Conservation (phyloP, 768 basidiomycete species). For the Macrolepiota dolichaula region DNA sequence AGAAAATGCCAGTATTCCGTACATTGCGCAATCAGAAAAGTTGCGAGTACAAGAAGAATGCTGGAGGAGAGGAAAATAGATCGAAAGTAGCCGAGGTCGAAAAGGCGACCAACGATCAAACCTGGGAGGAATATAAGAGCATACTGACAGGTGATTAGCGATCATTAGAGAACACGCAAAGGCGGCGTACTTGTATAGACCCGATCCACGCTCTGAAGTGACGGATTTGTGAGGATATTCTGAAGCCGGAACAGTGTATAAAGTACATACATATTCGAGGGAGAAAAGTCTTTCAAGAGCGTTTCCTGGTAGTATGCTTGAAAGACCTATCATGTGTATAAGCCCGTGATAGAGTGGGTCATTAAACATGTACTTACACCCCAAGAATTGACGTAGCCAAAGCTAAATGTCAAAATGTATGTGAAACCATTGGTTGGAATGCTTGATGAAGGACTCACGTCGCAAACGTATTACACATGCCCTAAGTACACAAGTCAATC, state of each 20-base stretch:
- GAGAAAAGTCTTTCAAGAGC: neutral
- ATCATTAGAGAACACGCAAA: neutral
- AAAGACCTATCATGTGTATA: neutral
- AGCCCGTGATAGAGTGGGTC: neutral
- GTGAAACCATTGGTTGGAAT: neutral
- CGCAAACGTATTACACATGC: conserved; percentile 43
- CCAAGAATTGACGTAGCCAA: neutral
- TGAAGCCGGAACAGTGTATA: neutral
- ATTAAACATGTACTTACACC: neutral
- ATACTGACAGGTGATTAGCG: conserved; percentile 38
- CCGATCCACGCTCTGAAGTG: conserved; percentile 74
- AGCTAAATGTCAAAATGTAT: neutral
- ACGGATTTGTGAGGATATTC: no score
- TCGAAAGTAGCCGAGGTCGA: conserved; percentile 69
- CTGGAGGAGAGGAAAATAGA: conserved; percentile 31
- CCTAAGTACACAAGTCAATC: conserved; percentile 20
- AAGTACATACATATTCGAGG: conserved; percentile 52
- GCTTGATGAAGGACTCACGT: conserved; percentile 32
- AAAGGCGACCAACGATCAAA: conserved; percentile 44
- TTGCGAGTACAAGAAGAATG: conserved; percentile 37
- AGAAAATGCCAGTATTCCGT: conserved; percentile 64
- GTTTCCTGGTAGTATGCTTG: conserved; percentile 6
- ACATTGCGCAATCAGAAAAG: conserved; percentile 57
- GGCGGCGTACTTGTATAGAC: conserved; percentile 54
- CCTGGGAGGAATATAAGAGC: conserved; percentile 61